phyloP scores from a whole-genome alignment of 352 stramenopile genomes.

The Nothophytophthora sp. region DNA sequence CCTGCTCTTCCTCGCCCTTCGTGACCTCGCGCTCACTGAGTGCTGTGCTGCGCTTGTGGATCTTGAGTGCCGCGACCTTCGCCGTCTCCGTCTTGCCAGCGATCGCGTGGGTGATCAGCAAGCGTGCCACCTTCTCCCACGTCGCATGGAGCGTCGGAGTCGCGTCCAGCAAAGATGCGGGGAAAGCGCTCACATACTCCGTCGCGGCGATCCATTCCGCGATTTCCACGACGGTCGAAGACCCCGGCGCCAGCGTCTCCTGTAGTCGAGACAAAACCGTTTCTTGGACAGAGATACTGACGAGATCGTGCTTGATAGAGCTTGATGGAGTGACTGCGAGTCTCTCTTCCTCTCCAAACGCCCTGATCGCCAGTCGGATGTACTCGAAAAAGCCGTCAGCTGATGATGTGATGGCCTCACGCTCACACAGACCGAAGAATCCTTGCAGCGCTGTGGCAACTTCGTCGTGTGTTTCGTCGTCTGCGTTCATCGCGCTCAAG shows the following conservation, averaged over 20 bases:
- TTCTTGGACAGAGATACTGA: constrained; percentile 29
- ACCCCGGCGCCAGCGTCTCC: constrained; percentile 29
- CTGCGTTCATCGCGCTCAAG: constrained; percentile 6
- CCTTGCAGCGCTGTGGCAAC: constrained; percentile 9
- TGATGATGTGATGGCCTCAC: constrained; percentile 4
- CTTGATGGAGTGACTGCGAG: background rate
- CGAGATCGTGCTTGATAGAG: constrained; percentile 14
- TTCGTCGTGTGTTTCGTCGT: constrained; percentile 13
- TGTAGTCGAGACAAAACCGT: constrained; percentile 31
- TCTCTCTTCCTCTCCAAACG: constrained; percentile 13
- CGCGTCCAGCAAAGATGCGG: constrained; percentile 19
- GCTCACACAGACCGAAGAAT: constrained; percentile 25
- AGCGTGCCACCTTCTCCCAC: constrained; percentile 55
- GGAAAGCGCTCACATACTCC: constrained; percentile 39
- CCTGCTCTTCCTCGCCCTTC: constrained; percentile 35
- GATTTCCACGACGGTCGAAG: constrained; percentile 36
- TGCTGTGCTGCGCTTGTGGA: constrained; percentile 50
- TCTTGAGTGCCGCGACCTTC: constrained; percentile 42
- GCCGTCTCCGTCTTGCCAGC: constrained; percentile 61
- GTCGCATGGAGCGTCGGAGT: constrained; percentile 33
- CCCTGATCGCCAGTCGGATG: constrained; percentile 17
- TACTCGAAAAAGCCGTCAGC: constrained; percentile 26
- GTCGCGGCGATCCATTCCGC: constrained; percentile 38
- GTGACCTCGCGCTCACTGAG: constrained; percentile 25
- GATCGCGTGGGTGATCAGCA: constrained; percentile 57